A percentile compares a stretch with the other conserved stretches of the same genome.
Conservation (phyloP, 768 basidiomycete species). For the Trametes sanguinea region DNA sequence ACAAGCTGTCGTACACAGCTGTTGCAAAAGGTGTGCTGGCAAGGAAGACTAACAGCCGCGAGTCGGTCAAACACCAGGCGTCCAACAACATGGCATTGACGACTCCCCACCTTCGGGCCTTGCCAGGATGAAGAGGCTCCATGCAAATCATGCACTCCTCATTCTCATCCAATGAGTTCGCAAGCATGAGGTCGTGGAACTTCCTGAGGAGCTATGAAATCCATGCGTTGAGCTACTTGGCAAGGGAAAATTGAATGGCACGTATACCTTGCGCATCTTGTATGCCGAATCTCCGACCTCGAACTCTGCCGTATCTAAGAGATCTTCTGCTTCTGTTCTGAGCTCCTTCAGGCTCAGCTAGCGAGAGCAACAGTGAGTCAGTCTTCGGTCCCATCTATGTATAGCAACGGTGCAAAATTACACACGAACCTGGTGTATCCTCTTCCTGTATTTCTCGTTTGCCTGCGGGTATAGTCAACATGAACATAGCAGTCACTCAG, state of each 20-base stretch:
- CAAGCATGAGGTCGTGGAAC: slow-evolving; percentile 42
- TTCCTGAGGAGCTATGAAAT: slow-evolving; percentile 39
- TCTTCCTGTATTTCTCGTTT: slow-evolving; percentile 27
- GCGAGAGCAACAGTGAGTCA: background rate
- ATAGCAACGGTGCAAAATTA: no score
- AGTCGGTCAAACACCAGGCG: no score
- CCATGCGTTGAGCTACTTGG: background rate
- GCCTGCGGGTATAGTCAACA: slow-evolving; percentile 14
- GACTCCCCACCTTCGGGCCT: slow-evolving; percentile 37
- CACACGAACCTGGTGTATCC: slow-evolving; percentile 25
- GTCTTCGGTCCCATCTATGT: no score
- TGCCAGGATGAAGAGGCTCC: slow-evolving; percentile 35
- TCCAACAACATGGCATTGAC: background rate
- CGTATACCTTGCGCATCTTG: slow-evolving; percentile 45
- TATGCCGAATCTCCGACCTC: slow-evolving; percentile 37
- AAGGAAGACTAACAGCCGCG: slow-evolving; percentile 37
- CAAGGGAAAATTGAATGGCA: background rate
- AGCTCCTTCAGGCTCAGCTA: slow-evolving; percentile 38
- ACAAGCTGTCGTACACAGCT: slow-evolving; percentile 37
- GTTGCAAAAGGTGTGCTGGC: slow-evolving; percentile 47
- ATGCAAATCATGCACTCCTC: slow-evolving; percentile 45
- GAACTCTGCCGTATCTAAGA: slow-evolving; percentile 33
- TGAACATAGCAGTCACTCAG: background rate
- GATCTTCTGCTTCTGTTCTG: slow-evolving; percentile 40
- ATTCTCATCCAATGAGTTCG: slow-evolving; percentile 37